Conservation (phyloP, 192 early-diverging fungal species). For the Gigaspora rosea region DNA sequence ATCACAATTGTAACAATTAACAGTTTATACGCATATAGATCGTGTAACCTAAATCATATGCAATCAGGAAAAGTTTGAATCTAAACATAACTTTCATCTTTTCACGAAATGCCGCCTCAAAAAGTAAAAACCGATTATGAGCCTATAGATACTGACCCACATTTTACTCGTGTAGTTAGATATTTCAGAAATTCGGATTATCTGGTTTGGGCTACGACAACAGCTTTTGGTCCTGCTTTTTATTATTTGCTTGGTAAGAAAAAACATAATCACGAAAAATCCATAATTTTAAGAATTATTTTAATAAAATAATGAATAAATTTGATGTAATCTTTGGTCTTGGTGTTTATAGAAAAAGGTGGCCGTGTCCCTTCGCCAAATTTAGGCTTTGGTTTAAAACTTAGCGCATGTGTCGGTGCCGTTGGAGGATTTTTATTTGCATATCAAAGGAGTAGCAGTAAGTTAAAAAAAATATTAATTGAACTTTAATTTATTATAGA, state of each 20-base stretch:
- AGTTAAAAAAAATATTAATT: slow-evolving; percentile 27
- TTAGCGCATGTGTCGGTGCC: slow-evolving; percentile 53
- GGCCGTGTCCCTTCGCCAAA: slow-evolving; percentile 25
- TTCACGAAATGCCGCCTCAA: slow-evolving; percentile 45
- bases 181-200: slow-evolving; percentile 89
- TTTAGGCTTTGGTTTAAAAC: slow-evolving; percentile 54
- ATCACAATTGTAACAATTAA: too few relatives aligned
- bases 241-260: slow-evolving; percentile 74
- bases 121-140: slow-evolving; percentile 67
- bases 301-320: not conserved
- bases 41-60: too few relatives aligned
- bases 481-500: not conserved
- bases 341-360: not conserved
- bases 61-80: too few relatives aligned
- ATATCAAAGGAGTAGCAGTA: slow-evolving; percentile 72
- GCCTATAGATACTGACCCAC: slow-evolving; percentile 89
- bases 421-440: slow-evolving; percentile 80
- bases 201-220: slow-evolving; percentile 59
- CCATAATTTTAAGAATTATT: not conserved
- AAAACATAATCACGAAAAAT: not conserved
- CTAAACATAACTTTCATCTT: too few relatives aligned
- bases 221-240: slow-evolving; percentile 71
- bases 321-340: not conserved
- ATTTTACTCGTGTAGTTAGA: slow-evolving; percentile 83
- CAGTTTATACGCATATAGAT: too few relatives aligned